Evolutionary conservation across 2,329 filamentous ascomycete genomes (phyloP), one percentile per base, ranked within the genome.

Genomic region (Hymenoscyphus salicellus): DNA sequence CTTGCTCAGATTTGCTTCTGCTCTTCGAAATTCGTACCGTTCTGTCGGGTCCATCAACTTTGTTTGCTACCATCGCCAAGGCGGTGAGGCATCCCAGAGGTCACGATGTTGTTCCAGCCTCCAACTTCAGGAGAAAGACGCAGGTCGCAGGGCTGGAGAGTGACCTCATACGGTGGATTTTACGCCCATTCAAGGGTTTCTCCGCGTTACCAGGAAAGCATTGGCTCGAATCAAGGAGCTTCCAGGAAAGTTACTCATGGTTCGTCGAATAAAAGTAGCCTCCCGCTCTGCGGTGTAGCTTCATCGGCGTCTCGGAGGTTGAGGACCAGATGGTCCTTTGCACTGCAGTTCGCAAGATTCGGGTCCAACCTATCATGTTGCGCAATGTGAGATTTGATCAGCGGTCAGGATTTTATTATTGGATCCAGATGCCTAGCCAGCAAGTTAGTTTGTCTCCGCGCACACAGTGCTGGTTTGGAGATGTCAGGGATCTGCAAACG

Each of bases 231-330:
- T 71, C 68, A 70, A 69, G 68, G 68, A 69, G 65, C 69, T 70
- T 68, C 68, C 64, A 49, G 52, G 52, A 57, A 60, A 57, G 61
- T 58, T 62, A 65, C 66, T 60, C 49, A 63, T 62, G 65, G 63
- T 68, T 65, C 63, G 58, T 65, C 64, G 63, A 71, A 67, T 71
- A 68, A 66, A 71, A 72, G 71, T 73, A 70, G 66, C 66, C 65
- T 67, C 63, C 71, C 72, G 72, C 67, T 69, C 70, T 73, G 72
- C 72, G 68, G 69, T 68, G 67, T 66, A 67, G 63, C 69, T 71
- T 65, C 68, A 70, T 73, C 68, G 69, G 63, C 63, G 56, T 66
- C 62, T 65, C 65, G 66, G 66, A 56, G 56, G 64, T 68, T 63
- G 57, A 66, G 67, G 63, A 70, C 63, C 63, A 69, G 66, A 70